Percentiles rank a stretch among this genome's conserved stretches.
Conservation (phyloP, 129 eudicot genomes). For the Dittrichia graveolens region DNA sequence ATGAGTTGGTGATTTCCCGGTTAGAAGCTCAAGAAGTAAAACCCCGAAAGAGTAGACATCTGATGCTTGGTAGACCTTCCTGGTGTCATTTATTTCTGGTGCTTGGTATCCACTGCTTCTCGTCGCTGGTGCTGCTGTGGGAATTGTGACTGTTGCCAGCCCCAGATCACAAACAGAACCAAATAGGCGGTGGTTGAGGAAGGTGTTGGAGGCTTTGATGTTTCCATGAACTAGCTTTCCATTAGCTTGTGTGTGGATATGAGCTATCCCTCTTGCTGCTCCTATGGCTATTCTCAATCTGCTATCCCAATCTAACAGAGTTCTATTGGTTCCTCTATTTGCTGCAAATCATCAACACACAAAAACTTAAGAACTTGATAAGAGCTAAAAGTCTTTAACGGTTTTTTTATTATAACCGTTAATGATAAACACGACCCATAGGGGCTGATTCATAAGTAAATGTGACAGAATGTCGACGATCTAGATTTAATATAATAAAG, state of each 20-base stretch:
- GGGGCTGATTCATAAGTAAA: not conserved
- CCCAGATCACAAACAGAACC: constrained; percentile 80
- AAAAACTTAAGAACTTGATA: not conserved
- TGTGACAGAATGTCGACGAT: too few species aligned
- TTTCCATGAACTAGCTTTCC: constrained; percentile 86
- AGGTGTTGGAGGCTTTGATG: constrained; percentile 82
- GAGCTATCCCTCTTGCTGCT: constrained; percentile 79
- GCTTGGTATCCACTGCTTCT: constrained; percentile 68
- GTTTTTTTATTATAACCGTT: too few species aligned
- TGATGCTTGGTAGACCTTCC: constrained; percentile 61
- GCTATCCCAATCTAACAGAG: constrained; percentile 76
- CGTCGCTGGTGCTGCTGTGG: constrained; percentile 35
- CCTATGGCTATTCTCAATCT: constrained; percentile 73
- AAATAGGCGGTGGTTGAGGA: constrained; percentile 54
- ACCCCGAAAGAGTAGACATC: constrained; percentile 91
- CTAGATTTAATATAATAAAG: too few species aligned
- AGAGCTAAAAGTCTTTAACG: too few species aligned
- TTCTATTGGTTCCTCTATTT: constrained; percentile 55
- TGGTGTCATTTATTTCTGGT: constrained; percentile 68
- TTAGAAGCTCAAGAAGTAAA: constrained; percentile 77
- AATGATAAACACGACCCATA: not conserved
- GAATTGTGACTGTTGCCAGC: constrained; percentile 53
- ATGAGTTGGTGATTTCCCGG: constrained; percentile 76
- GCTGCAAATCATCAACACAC: constrained; percentile 46
- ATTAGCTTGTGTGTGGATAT: constrained; percentile 64